Evolutionary conservation across 2,329 filamentous ascomycete species (phyloP).

Genomic region (Colletotrichum nymphaeae): DNA sequence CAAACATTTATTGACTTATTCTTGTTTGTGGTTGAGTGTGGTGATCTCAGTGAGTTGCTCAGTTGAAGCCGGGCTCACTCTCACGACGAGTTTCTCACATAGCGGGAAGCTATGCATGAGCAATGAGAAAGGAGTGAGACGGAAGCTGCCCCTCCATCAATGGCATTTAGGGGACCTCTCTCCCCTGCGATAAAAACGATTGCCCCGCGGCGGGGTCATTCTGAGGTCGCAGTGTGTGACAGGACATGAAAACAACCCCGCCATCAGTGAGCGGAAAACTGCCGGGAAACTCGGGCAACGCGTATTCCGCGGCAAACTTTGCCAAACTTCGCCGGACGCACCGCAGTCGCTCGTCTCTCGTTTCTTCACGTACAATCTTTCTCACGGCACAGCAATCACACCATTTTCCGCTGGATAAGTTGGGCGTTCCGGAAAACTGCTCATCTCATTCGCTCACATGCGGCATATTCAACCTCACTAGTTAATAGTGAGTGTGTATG

Average conservation of each 20-base stretch:
- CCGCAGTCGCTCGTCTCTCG: constrained; percentile 1
- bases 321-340: constrained; percentile 25
- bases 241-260: constrained; percentile 1
- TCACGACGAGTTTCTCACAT: neutral
- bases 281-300: constrained; percentile 10
- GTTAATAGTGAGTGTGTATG: too few species aligned
- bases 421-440: neutral
- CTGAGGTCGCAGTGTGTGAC: neutral
- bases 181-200: neutral
- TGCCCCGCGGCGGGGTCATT: constrained; percentile 11
- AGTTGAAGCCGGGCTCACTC: neutral
- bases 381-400: neutral
- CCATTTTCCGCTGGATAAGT: neutral
- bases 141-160: constrained; percentile 7
- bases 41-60: neutral
- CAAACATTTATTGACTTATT: too few species aligned
- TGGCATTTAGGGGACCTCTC: neutral
- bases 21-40: neutral
- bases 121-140: neutral
- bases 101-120: neutral
- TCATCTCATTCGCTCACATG: neutral
- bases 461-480: too few species aligned
- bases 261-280: constrained; percentile 13
- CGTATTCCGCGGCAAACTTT: neutral
- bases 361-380: neutral